Evolutionary conservation across 1,284 basidiomycete species (phyloP), one percentile per base, ranked within the genome.

Genomic region (Cryptococcus jaspeensis): DNA sequence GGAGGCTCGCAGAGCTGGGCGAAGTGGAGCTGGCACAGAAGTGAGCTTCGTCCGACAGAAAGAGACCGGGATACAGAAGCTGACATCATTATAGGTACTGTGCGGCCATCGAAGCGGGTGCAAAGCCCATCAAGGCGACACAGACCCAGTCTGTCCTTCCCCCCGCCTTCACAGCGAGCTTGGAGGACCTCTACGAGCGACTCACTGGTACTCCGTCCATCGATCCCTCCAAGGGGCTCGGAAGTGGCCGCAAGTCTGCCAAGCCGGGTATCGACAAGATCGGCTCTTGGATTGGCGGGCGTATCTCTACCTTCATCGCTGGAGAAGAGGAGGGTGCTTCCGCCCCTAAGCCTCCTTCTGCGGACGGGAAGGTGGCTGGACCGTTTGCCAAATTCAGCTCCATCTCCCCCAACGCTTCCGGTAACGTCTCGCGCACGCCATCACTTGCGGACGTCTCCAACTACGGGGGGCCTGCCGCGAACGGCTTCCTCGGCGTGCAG

Each of bases 361-460:
- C 60, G 8, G 48, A 55, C 28, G 65, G 61, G 39, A 63, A 58
- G 52, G 25, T 83, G 61, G 80, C 84, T 12, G 95, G 94, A 0
- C 91, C 95, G 7, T 99, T 99, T 78, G 87, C 92, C 20, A 92
- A 93, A 69, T 98, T 90, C 77, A 93, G 89, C 67, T 87, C 92
- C 16, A 97, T 99, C 65, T 92, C 95, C 0, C 92, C 85, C 1
- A 83, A 84, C 44, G 84, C 88, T 9, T 90, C 88, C 8, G 87
- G 87, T 3, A 84, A 83, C 50, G 55, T 71, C 25, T 65, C 71
- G 11, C 61, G 75, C 13, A 60, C 60, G 11, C 47, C 64, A 9
- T 77, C 74, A 5, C 61, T 58, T 2, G 63, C 61, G 0, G 74
- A 76, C 44, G 44, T 70, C 22, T 16, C 18, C 16, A 39, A 32